phyloP scores from a whole-genome alignment of 108 stramenopile species.

The Thalassiosira profunda region DNA sequence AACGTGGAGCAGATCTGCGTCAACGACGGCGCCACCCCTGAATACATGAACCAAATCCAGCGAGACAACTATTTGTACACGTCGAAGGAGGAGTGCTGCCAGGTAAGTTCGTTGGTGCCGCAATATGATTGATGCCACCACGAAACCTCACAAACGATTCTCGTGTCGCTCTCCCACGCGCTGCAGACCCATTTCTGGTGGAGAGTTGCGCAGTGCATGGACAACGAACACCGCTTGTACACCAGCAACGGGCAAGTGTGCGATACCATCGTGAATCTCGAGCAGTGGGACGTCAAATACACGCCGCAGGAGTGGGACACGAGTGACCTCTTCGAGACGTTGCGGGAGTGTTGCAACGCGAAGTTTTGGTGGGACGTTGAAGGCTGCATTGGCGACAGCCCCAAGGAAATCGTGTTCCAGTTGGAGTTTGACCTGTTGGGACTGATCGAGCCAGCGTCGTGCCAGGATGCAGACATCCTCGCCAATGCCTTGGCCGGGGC shows the following conservation, averaged over 20 bases:
- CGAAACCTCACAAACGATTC: too few species aligned
- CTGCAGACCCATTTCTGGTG: background rate
- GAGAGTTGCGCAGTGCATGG: slow-evolving; percentile 7
- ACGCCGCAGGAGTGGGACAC: background rate
- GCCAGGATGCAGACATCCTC: slow-evolving; percentile 15
- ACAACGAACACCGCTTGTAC: background rate
- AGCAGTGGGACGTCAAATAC: slow-evolving; percentile 2
- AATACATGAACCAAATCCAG: slow-evolving; percentile 26
- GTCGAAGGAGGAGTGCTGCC: slow-evolving; percentile 1
- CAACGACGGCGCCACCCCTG: slow-evolving; percentile 35
- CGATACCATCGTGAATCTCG: background rate
- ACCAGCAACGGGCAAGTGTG: background rate
- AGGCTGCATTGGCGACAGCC: background rate
- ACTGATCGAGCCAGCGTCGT: background rate
- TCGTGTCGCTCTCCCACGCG: background rate
- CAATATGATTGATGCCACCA: slow-evolving; percentile 2
- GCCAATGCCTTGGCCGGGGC: slow-evolving; percentile 22
- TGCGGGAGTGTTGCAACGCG: background rate
- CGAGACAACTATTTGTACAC: slow-evolving; percentile 25
- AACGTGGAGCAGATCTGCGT: slow-evolving; percentile 16
- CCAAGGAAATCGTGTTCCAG: background rate
- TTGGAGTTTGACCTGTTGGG: background rate
- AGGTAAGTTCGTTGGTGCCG: background rate
- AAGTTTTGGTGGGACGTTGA: slow-evolving; percentile 7
- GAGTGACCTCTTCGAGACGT: background rate